Evolutionary conservation across 2,329 filamentous ascomycete genomes (phyloP).

Genomic region (Zarea fungicola): DNA sequence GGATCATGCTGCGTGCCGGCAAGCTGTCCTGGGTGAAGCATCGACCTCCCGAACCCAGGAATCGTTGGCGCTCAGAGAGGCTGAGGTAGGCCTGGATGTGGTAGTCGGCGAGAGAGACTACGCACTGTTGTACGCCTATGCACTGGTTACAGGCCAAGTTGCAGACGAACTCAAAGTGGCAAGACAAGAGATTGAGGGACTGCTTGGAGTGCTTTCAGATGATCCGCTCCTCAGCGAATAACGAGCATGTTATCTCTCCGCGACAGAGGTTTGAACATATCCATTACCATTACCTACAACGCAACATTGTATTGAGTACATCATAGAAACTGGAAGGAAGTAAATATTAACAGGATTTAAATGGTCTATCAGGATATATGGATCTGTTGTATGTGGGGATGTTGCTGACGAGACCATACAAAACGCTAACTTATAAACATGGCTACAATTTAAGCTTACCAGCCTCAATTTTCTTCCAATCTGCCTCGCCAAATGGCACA

Average conservation of each 20-base stretch:
- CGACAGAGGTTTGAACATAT: too few relatives aligned
- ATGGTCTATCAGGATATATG: too few relatives aligned
- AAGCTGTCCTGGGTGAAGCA: neutral
- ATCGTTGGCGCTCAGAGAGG: neutral
- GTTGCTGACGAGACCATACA: too few relatives aligned
- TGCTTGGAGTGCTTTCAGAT: slow-evolving; percentile 49
- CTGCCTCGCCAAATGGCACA: slow-evolving; percentile 56
- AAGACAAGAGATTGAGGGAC: slow-evolving; percentile 50
- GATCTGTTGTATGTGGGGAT: too few relatives aligned
- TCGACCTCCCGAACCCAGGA: neutral
- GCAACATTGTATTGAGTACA: too few relatives aligned
- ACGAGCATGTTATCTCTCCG: too few relatives aligned
- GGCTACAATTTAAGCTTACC: slow-evolving; percentile 68
- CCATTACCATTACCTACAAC: too few relatives aligned
- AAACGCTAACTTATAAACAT: too few relatives aligned
- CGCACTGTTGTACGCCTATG: slow-evolving; percentile 88
- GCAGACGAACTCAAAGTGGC: slow-evolving; percentile 54
- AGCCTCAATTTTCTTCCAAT: slow-evolving; percentile 64
- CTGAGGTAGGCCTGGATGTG: slow-evolving; percentile 28
- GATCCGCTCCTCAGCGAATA: slow-evolving; percentile 35
- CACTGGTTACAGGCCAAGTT: slow-evolving; percentile 57
- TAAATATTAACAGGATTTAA: too few relatives aligned
- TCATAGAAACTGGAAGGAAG: too few relatives aligned
- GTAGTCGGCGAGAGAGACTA: slow-evolving; percentile 67
- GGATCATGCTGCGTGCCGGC: slow-evolving; percentile 36